phyloP scores from a whole-genome alignment of 257 asterid genomes.

The Asclepias syriaca region DNA sequence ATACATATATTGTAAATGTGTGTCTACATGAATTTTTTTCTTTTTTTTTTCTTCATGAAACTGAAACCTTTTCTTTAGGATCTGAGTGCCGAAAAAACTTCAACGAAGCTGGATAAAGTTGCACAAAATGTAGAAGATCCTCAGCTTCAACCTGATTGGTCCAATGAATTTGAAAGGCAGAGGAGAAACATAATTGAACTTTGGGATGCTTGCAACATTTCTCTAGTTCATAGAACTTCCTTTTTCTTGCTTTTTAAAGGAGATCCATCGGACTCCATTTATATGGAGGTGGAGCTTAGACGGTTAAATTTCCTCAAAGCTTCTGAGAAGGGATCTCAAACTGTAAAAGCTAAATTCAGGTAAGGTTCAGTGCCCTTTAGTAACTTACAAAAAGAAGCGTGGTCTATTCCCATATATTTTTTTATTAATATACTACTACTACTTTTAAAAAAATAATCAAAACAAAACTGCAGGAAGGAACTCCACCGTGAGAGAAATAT shows the following conservation, averaged over 20 bases:
- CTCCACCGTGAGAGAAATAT: slow-evolving; percentile 58
- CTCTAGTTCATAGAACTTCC: slow-evolving; percentile 70
- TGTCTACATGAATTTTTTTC: too few relatives aligned
- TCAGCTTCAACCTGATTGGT: slow-evolving; percentile 39
- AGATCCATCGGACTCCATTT: slow-evolving; percentile 77
- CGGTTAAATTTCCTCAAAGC: slow-evolving; percentile 64
- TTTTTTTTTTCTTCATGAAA: not conserved
- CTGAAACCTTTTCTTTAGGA: slow-evolving; percentile 13
- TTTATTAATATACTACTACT: slow-evolving; percentile 1
- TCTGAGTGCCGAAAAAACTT: slow-evolving; percentile 17
- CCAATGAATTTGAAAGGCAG: slow-evolving; percentile 55
- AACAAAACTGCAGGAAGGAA: slow-evolving; percentile 39
- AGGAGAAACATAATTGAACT: slow-evolving; percentile 59
- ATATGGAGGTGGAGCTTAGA: slow-evolving; percentile 90
- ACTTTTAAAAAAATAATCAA: not conserved
- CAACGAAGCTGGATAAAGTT: slow-evolving; percentile 19
- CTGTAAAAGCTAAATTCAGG: slow-evolving; percentile 27
- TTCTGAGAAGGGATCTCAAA: slow-evolving; percentile 22
- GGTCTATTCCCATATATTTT: not conserved
- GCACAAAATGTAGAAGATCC: slow-evolving; percentile 19
- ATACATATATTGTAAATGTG: too few relatives aligned
- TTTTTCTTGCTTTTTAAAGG: slow-evolving; percentile 74
- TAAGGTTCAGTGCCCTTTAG: slow-evolving; percentile 11
- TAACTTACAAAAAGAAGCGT: not conserved
- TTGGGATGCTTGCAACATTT: slow-evolving; percentile 64